A percentile compares a stretch with the other conserved stretches of the same genome.
These are phyloP conservation scores for Steccherinum ochraceum DNA, from an alignment of 768 basidiomycete genomes.

Conservation along the genomic window DNA sequence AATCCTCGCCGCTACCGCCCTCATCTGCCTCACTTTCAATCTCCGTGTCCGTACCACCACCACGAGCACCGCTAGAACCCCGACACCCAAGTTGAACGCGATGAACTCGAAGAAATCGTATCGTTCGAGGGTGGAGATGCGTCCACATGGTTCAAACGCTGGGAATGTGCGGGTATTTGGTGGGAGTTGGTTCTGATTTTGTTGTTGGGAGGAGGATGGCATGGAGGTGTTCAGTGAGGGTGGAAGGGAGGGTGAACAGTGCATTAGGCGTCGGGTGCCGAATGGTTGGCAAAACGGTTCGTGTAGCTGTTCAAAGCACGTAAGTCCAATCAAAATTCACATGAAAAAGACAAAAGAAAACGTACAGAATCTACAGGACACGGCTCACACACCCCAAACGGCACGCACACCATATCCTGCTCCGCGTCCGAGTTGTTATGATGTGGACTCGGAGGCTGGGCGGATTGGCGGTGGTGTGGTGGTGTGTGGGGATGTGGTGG, in stretches of 20 bases:
- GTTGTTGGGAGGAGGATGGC: conserved; percentile 17
- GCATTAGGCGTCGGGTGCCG: conserved; percentile 85
- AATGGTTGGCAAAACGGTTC: conserved; percentile 96
- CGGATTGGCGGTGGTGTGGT: not conserved
- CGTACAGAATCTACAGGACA: conserved; percentile 60
- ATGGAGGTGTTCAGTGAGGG: conserved; percentile 9
- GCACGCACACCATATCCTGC: conserved; percentile 29
- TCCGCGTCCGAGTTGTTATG: conserved; percentile 1
- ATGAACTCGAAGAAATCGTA: conserved; percentile 90
- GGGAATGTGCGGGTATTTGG: conserved; percentile 47
- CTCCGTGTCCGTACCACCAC: conserved; percentile 64
- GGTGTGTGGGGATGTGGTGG: not conserved
- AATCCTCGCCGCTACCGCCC: conserved; percentile 81
- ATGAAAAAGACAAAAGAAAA: too few relatives aligned
- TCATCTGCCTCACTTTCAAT: conserved; percentile 67
- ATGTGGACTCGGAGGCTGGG: conserved; percentile 3
- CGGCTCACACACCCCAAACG: conserved; percentile 53
- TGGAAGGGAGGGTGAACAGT: conserved; percentile 48
- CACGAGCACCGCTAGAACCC: conserved; percentile 54
- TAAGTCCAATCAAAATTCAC: too few relatives aligned
- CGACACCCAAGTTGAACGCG: conserved; percentile 75
- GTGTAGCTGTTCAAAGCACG: conserved; percentile 44
- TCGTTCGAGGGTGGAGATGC: conserved; percentile 70
- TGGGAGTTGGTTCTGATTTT: conserved; percentile 9
- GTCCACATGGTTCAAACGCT: conserved; percentile 93